A percentile compares a stretch with the other conserved stretches of the same genome.
Evolutionary conservation across 2,329 filamentous ascomycete species (phyloP).

Genomic region (Didymosphaeria variabile): DNA sequence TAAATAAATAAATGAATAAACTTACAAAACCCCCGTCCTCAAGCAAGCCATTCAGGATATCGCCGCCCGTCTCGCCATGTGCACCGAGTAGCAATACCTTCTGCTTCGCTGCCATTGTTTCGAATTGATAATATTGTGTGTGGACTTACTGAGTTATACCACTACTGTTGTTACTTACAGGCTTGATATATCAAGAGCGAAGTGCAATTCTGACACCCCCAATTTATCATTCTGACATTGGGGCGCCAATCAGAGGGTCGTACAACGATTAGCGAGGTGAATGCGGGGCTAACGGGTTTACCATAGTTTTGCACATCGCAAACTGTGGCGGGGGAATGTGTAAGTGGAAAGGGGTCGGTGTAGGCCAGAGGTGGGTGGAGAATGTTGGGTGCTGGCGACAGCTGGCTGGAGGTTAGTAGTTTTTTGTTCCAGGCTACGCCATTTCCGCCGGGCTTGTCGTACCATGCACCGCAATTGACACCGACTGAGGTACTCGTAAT

Average conservation of each 20-base stretch:
- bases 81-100: constrained; percentile 49
- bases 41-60: constrained; percentile 53
- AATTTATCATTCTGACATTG: constrained; percentile 4
- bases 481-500: too few species aligned
- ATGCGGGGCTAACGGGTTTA: not conserved
- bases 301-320: not conserved
- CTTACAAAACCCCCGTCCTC: constrained; percentile 19
- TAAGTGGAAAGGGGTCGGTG: not conserved
- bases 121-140: not conserved
- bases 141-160: not conserved
- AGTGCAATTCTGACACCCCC: constrained; percentile 1
- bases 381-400: not conserved
- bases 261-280: not conserved
- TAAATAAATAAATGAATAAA: too few species aligned
- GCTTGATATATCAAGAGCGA: not conserved
- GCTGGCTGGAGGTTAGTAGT: not conserved
- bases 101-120: constrained; percentile 11
- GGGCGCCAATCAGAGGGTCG: not conserved
- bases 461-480: too few species aligned
- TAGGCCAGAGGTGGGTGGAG: not conserved
- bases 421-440: too few species aligned
- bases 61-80: constrained; percentile 54
- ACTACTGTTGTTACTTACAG: not conserved
- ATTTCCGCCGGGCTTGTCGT: too few species aligned
- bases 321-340: too few species aligned